Percentiles rank a stretch among this genome's conserved stretches.
phyloP scores from a whole-genome alignment of 768 basidiomycete species.

The Russula olivacea region DNA sequence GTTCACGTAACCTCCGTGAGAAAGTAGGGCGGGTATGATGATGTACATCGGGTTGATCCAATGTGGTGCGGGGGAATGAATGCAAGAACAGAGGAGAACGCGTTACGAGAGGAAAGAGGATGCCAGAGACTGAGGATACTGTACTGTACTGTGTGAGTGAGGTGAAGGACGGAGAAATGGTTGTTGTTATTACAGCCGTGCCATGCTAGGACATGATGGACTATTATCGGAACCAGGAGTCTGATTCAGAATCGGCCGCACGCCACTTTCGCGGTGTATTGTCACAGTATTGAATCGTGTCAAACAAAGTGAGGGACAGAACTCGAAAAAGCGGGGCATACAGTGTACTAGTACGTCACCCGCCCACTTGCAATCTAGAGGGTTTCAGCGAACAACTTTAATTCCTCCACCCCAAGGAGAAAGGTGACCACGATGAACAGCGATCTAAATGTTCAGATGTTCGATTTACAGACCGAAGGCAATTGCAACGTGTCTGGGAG shows the following conservation, averaged over 20 bases:
- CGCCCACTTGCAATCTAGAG: background rate
- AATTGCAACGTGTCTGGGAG: too few relatives aligned
- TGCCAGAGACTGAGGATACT: background rate
- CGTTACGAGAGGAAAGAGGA: too few relatives aligned
- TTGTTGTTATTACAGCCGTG: background rate
- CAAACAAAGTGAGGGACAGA: background rate
- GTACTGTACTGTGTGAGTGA: background rate
- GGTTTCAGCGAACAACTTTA: background rate
- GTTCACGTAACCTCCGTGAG: background rate
- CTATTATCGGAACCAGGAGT: background rate
- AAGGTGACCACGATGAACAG: too few relatives aligned
- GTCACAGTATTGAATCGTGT: background rate
- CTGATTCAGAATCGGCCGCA: background rate
- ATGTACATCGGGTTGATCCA: too few relatives aligned
- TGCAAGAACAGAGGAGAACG: background rate
- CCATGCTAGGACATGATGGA: background rate
- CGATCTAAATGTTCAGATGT: too few relatives aligned
- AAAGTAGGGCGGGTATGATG: background rate
- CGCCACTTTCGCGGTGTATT: too few relatives aligned
- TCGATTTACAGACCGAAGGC: too few relatives aligned
- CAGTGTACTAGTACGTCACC: background rate
- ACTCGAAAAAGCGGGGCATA: background rate
- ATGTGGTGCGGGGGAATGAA: background rate
- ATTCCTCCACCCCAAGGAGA: too few relatives aligned
- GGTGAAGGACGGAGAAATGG: background rate